Evolutionary conservation across 169 alveolate species (phyloP).

Genomic region (Plasmodium cynomolgi): DNA sequence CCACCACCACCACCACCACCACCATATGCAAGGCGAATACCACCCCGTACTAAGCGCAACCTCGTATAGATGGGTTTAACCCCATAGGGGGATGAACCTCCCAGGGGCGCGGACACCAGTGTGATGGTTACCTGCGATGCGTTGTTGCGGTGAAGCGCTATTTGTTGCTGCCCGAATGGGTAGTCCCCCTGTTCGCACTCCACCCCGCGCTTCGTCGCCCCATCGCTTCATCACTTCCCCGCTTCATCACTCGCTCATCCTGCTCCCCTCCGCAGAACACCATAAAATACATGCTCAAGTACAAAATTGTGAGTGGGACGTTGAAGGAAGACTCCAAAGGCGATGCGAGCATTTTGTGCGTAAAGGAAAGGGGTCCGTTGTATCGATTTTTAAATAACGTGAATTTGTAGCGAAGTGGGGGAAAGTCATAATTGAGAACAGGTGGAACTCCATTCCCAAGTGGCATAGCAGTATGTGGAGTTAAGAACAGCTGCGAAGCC

Average conservation of each 20-base stretch:
- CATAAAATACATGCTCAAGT: constrained; percentile 48
- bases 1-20: too few relatives aligned
- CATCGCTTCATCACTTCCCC: too few relatives aligned
- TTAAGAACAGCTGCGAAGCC: not conserved
- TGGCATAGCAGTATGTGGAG: not conserved
- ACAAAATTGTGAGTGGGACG: constrained; percentile 42
- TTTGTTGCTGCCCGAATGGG: not conserved
- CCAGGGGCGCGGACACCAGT: not conserved
- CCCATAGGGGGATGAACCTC: not conserved
- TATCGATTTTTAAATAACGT: constrained; percentile 48
- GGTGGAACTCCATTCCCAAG: not conserved
- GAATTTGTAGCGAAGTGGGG: not conserved
- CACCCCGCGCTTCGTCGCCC: too few relatives aligned
- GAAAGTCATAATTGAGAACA: not conserved
- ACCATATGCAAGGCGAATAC: too few relatives aligned
- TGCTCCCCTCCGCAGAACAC: constrained; percentile 27
- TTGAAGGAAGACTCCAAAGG: not conserved
- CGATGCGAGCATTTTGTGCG: constrained; percentile 16
- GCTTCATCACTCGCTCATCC: not conserved
- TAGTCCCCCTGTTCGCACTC: not conserved
- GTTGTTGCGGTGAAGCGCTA: not conserved
- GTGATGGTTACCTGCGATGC: not conserved
- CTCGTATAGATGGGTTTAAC: not conserved
- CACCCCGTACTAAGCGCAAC: not conserved
- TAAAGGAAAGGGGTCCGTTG: constrained; percentile 18